These are phyloP conservation scores for Epichloe festucae DNA, from an alignment of 2,329 filamentous ascomycete genomes.

Conservation along the genomic window DNA sequence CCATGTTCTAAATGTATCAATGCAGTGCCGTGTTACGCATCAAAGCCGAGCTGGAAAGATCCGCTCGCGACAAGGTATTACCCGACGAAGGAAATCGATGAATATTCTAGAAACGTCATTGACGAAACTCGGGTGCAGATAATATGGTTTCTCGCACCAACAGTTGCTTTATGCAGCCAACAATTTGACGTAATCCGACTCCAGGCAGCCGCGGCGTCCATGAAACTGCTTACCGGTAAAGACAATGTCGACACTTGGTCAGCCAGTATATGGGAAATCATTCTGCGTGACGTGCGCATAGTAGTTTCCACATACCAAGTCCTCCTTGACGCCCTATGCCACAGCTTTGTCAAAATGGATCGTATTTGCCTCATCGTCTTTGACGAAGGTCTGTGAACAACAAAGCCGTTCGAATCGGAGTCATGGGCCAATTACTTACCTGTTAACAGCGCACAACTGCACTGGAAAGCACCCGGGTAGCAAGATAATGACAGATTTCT, in stretches of 20 bases:
- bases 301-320: conserved; percentile 69
- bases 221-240: conserved; percentile 51
- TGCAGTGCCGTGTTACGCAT: conserved; percentile 55
- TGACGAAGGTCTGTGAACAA: conserved; percentile 54
- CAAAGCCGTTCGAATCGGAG: background rate
- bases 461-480: conserved; percentile 49
- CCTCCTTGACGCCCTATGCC: conserved; percentile 57
- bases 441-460: conserved; percentile 57
- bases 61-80: conserved; percentile 38
- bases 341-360: conserved; percentile 58
- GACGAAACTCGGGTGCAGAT: conserved; percentile 19
- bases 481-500: conserved; percentile 61
- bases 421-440: background rate
- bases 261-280: conserved; percentile 50
- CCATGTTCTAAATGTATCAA: background rate
- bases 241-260: conserved; percentile 66
- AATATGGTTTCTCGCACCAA: conserved; percentile 65
- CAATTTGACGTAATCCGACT: conserved; percentile 47
- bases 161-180: conserved; percentile 52
- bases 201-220: conserved; percentile 46
- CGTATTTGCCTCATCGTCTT: conserved; percentile 60
- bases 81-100: background rate
- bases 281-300: conserved; percentile 52
- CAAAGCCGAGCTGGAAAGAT: conserved; percentile 45
- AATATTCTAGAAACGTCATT: background rate